These are phyloP conservation scores for Serendipita vermifera DNA, from an alignment of 768 basidiomycete species.

Conservation along the genomic window DNA sequence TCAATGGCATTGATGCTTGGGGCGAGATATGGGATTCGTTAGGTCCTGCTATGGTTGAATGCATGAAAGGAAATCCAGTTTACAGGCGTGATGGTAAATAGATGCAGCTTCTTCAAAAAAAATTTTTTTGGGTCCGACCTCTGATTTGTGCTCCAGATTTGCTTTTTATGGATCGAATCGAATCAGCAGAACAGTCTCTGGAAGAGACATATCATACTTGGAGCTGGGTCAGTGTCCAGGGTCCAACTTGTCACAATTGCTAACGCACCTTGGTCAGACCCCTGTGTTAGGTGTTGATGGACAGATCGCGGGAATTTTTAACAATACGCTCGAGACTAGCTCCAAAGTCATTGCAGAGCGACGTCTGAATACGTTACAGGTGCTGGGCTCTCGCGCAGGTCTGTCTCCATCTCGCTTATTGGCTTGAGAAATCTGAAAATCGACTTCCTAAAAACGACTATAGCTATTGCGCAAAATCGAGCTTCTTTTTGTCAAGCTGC, in stretches of 20 bases:
- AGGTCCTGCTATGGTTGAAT: constrained; percentile 15
- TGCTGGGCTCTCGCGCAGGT: constrained; percentile 13
- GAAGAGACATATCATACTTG: constrained; percentile 20
- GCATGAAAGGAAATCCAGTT: constrained; percentile 16
- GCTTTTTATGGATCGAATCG: not conserved
- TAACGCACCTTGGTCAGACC: constrained; percentile 9
- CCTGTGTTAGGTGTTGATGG: constrained; percentile 17
- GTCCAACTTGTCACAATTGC: not conserved
- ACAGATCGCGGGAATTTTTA: constrained; percentile 16
- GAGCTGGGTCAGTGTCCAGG: constrained; percentile 17
- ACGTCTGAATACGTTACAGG: constrained; percentile 16
- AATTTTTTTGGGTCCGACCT: not conserved
- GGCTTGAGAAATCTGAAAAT: not conserved
- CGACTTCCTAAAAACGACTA: not conserved
- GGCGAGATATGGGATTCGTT: constrained; percentile 19
- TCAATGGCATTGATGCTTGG: constrained; percentile 18
- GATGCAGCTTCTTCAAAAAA: not conserved
- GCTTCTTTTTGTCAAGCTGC: constrained; percentile 12
- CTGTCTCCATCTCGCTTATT: too few species aligned
- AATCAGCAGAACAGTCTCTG: constrained; percentile 13
- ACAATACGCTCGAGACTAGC: constrained; percentile 18
- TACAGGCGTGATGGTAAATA: constrained; percentile 18
- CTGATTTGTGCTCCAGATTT: not conserved
- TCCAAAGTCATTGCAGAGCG: constrained; percentile 19
- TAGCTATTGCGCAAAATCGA: constrained; percentile 12